Evolutionary conservation across 2,329 filamentous ascomycete genomes (phyloP), one percentile per base, ranked within the genome.

Genomic region (Phialemoniopsis sp.): DNA sequence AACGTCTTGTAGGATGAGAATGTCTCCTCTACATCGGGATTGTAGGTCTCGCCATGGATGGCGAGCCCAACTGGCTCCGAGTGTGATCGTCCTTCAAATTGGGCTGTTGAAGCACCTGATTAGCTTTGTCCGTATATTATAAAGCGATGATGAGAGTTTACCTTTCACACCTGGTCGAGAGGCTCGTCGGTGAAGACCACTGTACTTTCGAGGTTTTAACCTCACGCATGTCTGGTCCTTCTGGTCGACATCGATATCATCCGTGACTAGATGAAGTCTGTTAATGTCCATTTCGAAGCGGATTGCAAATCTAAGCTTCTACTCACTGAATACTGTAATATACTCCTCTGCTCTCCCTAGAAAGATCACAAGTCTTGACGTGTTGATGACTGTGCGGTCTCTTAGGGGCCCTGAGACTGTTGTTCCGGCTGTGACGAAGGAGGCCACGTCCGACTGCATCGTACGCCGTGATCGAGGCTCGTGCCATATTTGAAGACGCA

Each of bases 1-100:
- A 56, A 52, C 30, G 50, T 56, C 46, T 55, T 55, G 39, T 56
- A 57, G 13, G 54, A 41, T 16, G 52, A 49, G 37, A 50, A 57
- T 1, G 41, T 45, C 13, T 46, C 43, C 12, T 49, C 52, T 12
- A 52, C 36, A 16, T 57, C 53, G 8, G 47, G 43, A 28, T 55
- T 46, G 9, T 44, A 44, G 5, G 45, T 36, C 33, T 46, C 45
- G 21, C 54, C 53, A 28, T 51, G 45, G 13, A 55, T 55, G 31
- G 53, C 48, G 3, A 55, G 32, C 3, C 45, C 53, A 8, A 53
- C 53, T 8, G 45, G 41, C 31, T 57, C 53, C 3, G 42, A 37
- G 2, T 41, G 47, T 12, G 42, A 40, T 17, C 44, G 49, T 10
- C 41, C 40, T 19, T 50, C 46, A 3, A 48, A 42, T 15, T 48